A percentile compares a stretch with the other conserved stretches of the same genome.
These are phyloP conservation scores for Microascus cirrosus DNA, from an alignment of 2,329 filamentous ascomycete species.

Conservation along the genomic window DNA sequence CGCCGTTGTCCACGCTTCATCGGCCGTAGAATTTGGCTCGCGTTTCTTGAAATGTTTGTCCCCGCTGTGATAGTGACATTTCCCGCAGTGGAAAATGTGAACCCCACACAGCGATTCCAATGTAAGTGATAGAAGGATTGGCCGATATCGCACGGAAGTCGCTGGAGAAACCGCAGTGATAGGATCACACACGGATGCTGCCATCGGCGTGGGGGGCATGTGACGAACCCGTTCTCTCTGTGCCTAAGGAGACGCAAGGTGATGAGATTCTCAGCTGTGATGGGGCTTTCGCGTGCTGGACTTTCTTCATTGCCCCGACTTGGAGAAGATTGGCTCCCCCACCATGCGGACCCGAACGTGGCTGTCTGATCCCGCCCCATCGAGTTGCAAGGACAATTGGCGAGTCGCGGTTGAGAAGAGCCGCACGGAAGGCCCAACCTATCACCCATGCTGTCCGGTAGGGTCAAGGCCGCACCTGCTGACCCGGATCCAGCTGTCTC, in stretches of 20 bases:
- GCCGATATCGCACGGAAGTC: background rate
- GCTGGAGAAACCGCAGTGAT: background rate
- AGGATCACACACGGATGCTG: background rate
- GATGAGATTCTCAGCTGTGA: background rate
- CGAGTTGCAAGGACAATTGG: background rate
- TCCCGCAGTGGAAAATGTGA: background rate
- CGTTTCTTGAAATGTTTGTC: background rate
- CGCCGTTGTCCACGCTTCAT: background rate
- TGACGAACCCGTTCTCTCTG: background rate
- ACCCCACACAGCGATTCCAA: background rate
- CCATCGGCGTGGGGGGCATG: background rate
- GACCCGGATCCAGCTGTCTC: background rate
- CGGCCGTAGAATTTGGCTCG: background rate
- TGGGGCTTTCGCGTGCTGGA: background rate
- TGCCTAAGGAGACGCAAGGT: no score
- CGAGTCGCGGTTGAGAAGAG: background rate
- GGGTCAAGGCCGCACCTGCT: background rate
- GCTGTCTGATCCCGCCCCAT: background rate
- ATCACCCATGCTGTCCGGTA: background rate
- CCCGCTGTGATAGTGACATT: background rate
- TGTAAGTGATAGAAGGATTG: background rate
- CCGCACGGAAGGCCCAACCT: background rate
- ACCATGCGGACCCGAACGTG: background rate
- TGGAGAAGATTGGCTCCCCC: background rate
- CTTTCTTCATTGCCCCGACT: background rate